Evolutionary conservation across 257 asterid genomes (phyloP).

Genomic region (Anisodus acutangulus): DNA sequence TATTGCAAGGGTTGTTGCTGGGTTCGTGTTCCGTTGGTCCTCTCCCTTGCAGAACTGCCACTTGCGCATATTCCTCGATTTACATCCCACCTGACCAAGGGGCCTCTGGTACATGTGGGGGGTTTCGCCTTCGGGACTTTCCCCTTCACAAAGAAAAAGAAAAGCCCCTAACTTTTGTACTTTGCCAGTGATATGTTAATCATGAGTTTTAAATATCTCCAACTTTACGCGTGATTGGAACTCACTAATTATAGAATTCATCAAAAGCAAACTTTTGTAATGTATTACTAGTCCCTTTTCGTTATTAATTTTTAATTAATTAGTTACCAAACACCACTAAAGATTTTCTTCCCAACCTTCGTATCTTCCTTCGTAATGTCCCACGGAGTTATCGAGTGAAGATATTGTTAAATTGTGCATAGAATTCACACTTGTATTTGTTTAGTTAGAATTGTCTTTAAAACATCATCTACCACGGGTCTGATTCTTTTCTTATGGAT

Average conservation of each 20-base stretch:
- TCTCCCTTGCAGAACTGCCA: no score
- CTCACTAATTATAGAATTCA: slow-evolving; percentile 45
- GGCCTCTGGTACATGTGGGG: no score
- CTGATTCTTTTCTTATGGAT: no score
- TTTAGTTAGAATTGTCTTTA: background rate
- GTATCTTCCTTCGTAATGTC: slow-evolving; percentile 47
- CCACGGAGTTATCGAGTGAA: no score
- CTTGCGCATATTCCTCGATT: no score
- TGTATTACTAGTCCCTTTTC: background rate
- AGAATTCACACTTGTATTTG: background rate
- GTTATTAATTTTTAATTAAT: slow-evolving; percentile 28
- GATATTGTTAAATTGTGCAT: background rate
- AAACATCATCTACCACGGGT: no score
- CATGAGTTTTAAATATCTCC: background rate
- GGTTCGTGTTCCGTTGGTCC: no score
- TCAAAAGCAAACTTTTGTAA: background rate
- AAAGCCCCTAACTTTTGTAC: background rate
- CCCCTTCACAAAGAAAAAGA: no score
- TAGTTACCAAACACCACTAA: slow-evolving; percentile 39
- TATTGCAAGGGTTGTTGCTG: no score
- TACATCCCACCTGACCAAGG: no score
- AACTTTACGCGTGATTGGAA: slow-evolving; percentile 57
- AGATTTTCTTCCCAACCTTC: slow-evolving; percentile 35
- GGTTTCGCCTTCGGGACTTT: no score
- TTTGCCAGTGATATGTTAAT: slow-evolving; percentile 2